Percentiles rank a stretch among this genome's conserved stretches.
Evolutionary conservation across 139 green algal species (phyloP).

Genomic region (Chlamydomonas sp.): DNA sequence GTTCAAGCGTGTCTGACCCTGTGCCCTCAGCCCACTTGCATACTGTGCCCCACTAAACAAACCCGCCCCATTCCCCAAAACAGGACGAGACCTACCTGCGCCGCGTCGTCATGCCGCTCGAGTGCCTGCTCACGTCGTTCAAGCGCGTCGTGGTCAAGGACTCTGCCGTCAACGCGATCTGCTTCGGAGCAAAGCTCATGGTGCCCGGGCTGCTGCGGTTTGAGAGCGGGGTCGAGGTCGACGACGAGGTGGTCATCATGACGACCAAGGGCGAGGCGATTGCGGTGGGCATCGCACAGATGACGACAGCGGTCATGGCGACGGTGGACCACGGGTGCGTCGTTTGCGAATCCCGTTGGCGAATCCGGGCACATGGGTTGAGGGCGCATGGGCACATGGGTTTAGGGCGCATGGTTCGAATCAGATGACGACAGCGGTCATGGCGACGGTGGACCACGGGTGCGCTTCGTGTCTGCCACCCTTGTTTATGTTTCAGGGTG

Average conservation of each 20-base stretch:
- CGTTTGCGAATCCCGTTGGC: too few relatives aligned
- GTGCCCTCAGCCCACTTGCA: too few relatives aligned
- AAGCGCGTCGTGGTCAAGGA: slow-evolving; percentile 98
- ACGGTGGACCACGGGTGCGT: slow-evolving; percentile 71
- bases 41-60: too few relatives aligned
- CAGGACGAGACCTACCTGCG: slow-evolving; percentile 90
- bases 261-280: slow-evolving; percentile 99
- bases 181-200: slow-evolving; percentile 99
- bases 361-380: too few relatives aligned
- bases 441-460: slow-evolving; percentile 80
- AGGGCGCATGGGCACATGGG: too few relatives aligned
- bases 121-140: slow-evolving; percentile 89
- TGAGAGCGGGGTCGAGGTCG: slow-evolving; percentile 81
- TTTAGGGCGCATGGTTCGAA: too few relatives aligned
- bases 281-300: slow-evolving; percentile 89
- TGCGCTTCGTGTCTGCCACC: too few relatives aligned
- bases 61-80: too few relatives aligned
- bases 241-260: slow-evolving; percentile 95
- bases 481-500: too few relatives aligned
- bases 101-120: slow-evolving; percentile 81
- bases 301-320: slow-evolving; percentile 93
- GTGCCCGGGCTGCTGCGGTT: slow-evolving; percentile 88
- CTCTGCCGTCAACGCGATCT: slow-evolving; percentile 95
- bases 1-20: slow-evolving; percentile 97
- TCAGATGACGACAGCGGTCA: slow-evolving; percentile 94